Percentiles rank a stretch among this genome's conserved stretches.
Evolutionary conservation across 139 green algal species (phyloP).

Genomic region (Chlorella sp.): DNA sequence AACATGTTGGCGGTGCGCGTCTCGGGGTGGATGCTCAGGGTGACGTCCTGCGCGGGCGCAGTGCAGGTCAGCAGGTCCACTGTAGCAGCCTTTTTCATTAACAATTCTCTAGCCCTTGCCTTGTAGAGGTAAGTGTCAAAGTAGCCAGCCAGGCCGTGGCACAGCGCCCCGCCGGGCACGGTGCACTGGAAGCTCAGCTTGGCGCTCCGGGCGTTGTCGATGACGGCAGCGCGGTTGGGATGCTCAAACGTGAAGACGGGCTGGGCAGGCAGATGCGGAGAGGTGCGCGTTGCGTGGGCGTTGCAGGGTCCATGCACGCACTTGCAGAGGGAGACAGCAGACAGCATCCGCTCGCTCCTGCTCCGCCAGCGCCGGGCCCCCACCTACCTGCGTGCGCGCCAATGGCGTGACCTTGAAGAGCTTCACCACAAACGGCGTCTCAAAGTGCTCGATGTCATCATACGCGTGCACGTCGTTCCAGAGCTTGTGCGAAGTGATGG

Average conservation of each 20-base stretch:
- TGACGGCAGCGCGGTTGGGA: constrained; percentile 62
- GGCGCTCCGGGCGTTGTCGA: constrained; percentile 75
- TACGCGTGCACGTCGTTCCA: constrained; percentile 73
- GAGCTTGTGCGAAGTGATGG: constrained; percentile 85
- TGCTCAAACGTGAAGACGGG: constrained; percentile 93
- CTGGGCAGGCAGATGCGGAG: too few relatives aligned
- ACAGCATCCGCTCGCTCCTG: too few relatives aligned
- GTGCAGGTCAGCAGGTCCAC: too few relatives aligned
- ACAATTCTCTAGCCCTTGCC: too few relatives aligned
- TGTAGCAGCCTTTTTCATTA: too few relatives aligned
- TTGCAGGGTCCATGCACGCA: too few relatives aligned
- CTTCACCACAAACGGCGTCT: constrained; percentile 97
- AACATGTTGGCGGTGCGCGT: constrained; percentile 92
- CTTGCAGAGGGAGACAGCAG: too few relatives aligned
- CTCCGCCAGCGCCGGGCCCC: too few relatives aligned
- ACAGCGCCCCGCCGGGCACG: constrained; percentile 40
- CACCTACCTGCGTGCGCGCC: constrained; percentile 26
- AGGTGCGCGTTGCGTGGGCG: too few relatives aligned
- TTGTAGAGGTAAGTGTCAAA: constrained; percentile 93
- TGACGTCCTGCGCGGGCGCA: too few relatives aligned
- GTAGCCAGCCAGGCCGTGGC: constrained; percentile 97
- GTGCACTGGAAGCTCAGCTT: constrained; percentile 62
- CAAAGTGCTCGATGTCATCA: constrained; percentile 87
- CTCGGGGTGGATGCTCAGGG: constrained; percentile 86
- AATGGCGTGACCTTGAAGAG: constrained; percentile 65